Conservation (phyloP, 2,329 filamentous ascomycete species). For the Colletotrichum chlorophyti region DNA sequence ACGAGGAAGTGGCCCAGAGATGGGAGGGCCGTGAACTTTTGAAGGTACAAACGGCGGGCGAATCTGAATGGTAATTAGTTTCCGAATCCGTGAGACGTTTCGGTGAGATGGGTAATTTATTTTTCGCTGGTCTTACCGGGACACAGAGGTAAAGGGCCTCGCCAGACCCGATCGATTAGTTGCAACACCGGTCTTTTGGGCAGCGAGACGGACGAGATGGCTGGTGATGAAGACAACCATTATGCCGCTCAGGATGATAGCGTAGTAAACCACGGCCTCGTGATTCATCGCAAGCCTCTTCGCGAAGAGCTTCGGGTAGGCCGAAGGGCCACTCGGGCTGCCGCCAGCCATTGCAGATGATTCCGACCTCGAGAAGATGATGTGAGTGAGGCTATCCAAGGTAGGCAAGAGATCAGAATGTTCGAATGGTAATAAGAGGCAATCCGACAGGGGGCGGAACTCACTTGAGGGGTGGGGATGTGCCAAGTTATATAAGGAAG, state of each 20-base stretch:
- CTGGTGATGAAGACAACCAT: conserved; percentile 19
- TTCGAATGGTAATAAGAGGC: too few relatives aligned
- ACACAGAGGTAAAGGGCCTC: conserved; percentile 18
- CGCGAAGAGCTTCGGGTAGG: conserved; percentile 20
- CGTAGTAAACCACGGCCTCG: conserved; percentile 34
- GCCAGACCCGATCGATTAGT: conserved; percentile 1
- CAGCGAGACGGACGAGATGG: conserved; percentile 23
- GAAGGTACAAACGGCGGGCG: conserved; percentile 16
- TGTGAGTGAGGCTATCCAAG: background rate
- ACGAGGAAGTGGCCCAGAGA: conserved; percentile 39
- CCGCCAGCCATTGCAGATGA: conserved; percentile 11
- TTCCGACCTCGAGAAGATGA: background rate
- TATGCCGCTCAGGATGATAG: conserved; percentile 17
- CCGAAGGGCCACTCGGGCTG: background rate
- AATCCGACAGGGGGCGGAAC: too few relatives aligned
- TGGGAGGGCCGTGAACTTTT: conserved; percentile 24
- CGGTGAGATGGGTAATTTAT: background rate
- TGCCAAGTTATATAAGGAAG: conserved; percentile 15
- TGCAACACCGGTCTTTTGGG: conserved; percentile 9
- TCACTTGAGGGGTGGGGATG: background rate
- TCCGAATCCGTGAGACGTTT: background rate
- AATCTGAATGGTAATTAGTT: conserved; percentile 10
- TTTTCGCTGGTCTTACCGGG: conserved; percentile 13
- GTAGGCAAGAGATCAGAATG: too few relatives aligned
- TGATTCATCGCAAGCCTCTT: conserved; percentile 32